Evolutionary conservation across 306 rosid genomes (phyloP), one percentile per base, ranked within the genome.

Genomic region (Neltuma alba): DNA sequence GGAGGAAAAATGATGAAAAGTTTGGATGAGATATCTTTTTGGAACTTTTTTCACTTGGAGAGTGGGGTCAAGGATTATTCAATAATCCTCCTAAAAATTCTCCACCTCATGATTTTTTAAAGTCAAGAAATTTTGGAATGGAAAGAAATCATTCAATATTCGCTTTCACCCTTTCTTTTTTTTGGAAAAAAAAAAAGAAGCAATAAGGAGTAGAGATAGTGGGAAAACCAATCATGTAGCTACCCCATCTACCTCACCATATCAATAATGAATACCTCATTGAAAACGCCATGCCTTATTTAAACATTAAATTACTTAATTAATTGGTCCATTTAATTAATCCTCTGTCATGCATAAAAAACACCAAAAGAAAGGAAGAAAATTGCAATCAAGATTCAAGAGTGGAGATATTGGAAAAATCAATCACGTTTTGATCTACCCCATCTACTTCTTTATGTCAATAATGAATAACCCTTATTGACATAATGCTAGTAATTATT

Each of bases 391-490:
- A 50, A n/a, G n/a, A n/a, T n/a, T n/a, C n/a, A n/a, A 62, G 36
- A 72, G n/a, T 48, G 66, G 14, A 60, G 7, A 9, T 20, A 41
- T 55, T 21, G 27, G 50, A 55, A 41, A 23, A 73, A 21, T 55
- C 50, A 73, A 71, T 44, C 33, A 5, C n/a, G 3, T 71, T n/a
- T 21, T 2, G 0, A 76, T 55, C 77, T 41, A 55, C 42, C 78
- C 33, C 83, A 76, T 77, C 77, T 75, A 70, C 83, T 86, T 77
- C 72, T 76, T 68, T 79, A 45, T 57, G 42, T 79, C 44, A 73
- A 61, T 58, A 67, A 84, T 27, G 30, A 77, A 83, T 20, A 64
- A 25, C 31, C 15, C 30, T 9, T 25, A 21, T 10, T 57, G 63
- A 23, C 25, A 23, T 23, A 23, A 13, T 23, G 16, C 7, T 33